Evolutionary conservation across 345 rosid genomes (phyloP).

Genomic region (Eucalyptus marginata): DNA sequence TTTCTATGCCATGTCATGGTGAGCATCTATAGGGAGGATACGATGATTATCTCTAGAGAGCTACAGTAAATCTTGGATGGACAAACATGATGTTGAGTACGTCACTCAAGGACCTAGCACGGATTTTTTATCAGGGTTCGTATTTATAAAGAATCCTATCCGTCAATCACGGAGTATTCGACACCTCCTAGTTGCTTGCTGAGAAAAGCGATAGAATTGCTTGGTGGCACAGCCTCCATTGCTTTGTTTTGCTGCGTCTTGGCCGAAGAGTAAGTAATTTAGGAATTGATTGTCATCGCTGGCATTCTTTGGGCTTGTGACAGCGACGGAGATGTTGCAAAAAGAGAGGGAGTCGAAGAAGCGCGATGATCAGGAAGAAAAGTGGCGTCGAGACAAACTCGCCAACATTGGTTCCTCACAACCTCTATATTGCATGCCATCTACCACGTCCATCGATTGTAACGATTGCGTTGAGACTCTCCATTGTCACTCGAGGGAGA

Average conservation of each 20-base stretch:
- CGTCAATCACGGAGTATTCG: rapidly evolving
- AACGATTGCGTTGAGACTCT: not conserved
- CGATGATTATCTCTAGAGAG: not conserved
- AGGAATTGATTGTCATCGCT: not conserved
- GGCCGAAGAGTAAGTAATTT: not conserved
- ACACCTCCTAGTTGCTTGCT: rapidly evolving
- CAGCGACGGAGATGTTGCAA: not conserved
- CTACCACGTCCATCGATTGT: not conserved
- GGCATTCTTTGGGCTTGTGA: not conserved
- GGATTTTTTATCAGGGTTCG: not conserved
- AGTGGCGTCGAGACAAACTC: not conserved
- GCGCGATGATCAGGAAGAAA: not conserved
- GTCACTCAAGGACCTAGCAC: not conserved
- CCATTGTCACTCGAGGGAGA: not conserved
- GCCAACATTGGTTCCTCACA: not conserved
- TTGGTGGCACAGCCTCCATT: rapidly evolving
- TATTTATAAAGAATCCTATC: not conserved
- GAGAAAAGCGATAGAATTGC: not conserved
- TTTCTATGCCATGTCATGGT: not conserved
- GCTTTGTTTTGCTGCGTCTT: rapidly evolving
- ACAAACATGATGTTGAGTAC: not conserved
- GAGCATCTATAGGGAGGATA: not conserved
- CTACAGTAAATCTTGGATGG: not conserved
- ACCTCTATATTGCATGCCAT: not conserved
- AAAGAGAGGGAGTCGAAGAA: not conserved